phyloP scores from a whole-genome alignment of 768 basidiomycete genomes.

The Auricularia heimuer region DNA sequence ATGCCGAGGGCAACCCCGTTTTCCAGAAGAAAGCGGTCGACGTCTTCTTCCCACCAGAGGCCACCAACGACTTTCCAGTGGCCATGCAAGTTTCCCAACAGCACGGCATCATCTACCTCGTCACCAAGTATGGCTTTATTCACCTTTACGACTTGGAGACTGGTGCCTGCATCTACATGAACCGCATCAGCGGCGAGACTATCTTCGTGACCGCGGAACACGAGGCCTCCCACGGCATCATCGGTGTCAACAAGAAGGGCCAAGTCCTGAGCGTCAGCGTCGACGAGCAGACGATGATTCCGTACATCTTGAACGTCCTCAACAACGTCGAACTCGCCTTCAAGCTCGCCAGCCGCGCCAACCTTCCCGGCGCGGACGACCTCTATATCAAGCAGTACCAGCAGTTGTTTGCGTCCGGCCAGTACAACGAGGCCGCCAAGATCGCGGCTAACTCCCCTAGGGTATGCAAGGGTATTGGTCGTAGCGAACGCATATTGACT shows the following conservation, averaged over 20 bases:
- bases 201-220: slow-evolving; percentile 98
- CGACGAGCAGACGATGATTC: slow-evolving; percentile 92
- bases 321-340: slow-evolving; percentile 98
- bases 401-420: slow-evolving; percentile 76
- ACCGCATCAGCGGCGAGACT: slow-evolving; percentile 98
- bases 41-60: slow-evolving; percentile 98
- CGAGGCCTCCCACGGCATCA: slow-evolving; percentile 88
- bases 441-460: slow-evolving; percentile 95
- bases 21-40: slow-evolving; percentile 98
- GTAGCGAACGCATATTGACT: neutral
- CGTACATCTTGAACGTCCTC: slow-evolving; percentile 85
- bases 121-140: slow-evolving; percentile 99
- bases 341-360: slow-evolving; percentile 92
- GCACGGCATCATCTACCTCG: slow-evolving; percentile 93
- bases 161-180: slow-evolving; percentile 98
- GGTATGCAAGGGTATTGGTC: neutral
- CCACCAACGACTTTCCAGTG: slow-evolving; percentile 96
- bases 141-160: slow-evolving; percentile 97
- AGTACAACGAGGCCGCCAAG: slow-evolving; percentile 92
- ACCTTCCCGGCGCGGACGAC: slow-evolving; percentile 95
- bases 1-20: slow-evolving; percentile 81
- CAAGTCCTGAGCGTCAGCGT: slow-evolving; percentile 95
- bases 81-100: slow-evolving; percentile 98
- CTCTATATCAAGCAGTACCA: slow-evolving; percentile 93
- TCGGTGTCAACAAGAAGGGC: slow-evolving; percentile 99